Evolutionary conservation across 768 basidiomycete species (phyloP), one percentile per base, ranked within the genome.

Genomic region (Mycena rosella): DNA sequence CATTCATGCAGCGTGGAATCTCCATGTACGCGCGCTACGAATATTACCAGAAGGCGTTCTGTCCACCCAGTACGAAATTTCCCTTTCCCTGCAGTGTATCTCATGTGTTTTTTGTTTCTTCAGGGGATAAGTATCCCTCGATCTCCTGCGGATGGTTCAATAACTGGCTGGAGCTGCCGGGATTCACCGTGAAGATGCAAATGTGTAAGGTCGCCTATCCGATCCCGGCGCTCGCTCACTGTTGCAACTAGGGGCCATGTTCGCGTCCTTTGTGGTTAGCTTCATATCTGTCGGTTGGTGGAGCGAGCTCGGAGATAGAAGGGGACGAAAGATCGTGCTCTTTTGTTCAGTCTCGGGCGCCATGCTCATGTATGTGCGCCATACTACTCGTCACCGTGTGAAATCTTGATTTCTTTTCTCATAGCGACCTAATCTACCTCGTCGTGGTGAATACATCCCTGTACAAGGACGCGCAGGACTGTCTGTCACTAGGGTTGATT

Each of bases 221-320:
- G 8, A 17, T 17, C 24, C 27, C 47, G 4, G 4, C 40, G 22
- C 18, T 17, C 42, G 15, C 38, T 63, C 27, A 9, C 8, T 2
- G 3, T 49, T 18, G 3, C 17, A 1, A 34, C 20, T 15, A 69
- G 68, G 61, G 62, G 20, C 52, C 1, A 38, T 55, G 27, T 69
- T 49, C 30, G 63, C 63, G 20, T 59, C 58, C 0, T 69, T 69
- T 40, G n/a, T 69, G 18, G 68, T 69, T 13, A 69, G 68, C 59
- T 69, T 69, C 45, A 7, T 65, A 2, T 60, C 68, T 10, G 40
- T 65, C 22, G 68, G 68, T 42, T 65, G 58, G 58, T 68, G 67
- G 67, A 68, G 61, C 24, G 47, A 42, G 2, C 30, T 63, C 22
- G 67, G 67, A 0, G 67, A 63, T 22, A 36, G 49, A 7, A 47